These are phyloP conservation scores for Xylaria sp. DNA, from an alignment of 495 filamentous ascomycete genomes.

Conservation along the genomic window DNA sequence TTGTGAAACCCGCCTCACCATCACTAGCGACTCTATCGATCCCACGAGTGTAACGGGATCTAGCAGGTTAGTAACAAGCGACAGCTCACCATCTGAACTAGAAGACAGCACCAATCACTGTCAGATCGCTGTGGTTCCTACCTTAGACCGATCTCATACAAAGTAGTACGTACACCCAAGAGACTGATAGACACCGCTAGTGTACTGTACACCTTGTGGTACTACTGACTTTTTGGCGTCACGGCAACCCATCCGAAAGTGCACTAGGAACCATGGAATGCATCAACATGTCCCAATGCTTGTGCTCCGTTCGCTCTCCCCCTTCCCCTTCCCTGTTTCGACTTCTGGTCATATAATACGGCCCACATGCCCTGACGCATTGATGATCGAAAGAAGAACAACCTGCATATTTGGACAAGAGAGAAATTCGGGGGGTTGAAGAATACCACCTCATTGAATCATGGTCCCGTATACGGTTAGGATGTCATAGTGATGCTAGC, in stretches of 20 bases:
- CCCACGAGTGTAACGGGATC: conserved; percentile 27
- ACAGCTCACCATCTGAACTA: conserved; percentile 17
- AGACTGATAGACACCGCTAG: conserved; percentile 21
- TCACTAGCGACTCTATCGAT: conserved; percentile 19
- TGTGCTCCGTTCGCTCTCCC: not conserved
- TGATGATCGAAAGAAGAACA: conserved; percentile 23
- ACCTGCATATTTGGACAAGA: conserved; percentile 3
- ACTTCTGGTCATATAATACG: conserved; percentile 11
- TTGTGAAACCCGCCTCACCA: conserved; percentile 17
- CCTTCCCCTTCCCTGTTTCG: conserved; percentile 1
- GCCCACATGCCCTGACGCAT: conserved; percentile 27
- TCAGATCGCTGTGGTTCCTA: conserved; percentile 28
- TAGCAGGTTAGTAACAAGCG: conserved; percentile 21
- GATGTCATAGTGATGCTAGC: conserved; percentile 22
- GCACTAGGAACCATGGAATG: conserved; percentile 13
- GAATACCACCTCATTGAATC: not conserved
- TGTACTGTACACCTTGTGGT: conserved; percentile 20
- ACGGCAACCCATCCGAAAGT: conserved; percentile 20
- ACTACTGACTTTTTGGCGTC: conserved; percentile 10
- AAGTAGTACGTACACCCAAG: conserved; percentile 15
- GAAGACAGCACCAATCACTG: conserved; percentile 16
- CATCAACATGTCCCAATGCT: conserved; percentile 8
- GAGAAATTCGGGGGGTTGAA: not conserved
- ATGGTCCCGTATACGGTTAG: conserved; percentile 6
- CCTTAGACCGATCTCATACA: conserved; percentile 28